A percentile compares a stretch with the other conserved stretches of the same genome.
These are phyloP conservation scores for Leishmania amazonensis DNA, from an alignment of 208 protist species.

Conservation along the genomic window DNA sequence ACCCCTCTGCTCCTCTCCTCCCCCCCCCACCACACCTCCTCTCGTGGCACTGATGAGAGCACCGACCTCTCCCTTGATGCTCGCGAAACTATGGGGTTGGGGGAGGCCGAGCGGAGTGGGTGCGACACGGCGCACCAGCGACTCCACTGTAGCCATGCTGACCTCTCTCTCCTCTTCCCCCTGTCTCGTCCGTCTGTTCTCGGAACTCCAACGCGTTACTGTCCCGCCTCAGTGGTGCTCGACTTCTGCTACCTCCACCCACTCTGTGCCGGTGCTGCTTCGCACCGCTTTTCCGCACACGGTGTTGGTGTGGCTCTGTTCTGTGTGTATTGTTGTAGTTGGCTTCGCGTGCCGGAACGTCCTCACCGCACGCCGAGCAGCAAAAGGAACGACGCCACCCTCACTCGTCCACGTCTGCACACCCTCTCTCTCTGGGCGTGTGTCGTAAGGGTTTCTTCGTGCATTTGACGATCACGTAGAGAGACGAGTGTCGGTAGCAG, in stretches of 20 bases:
- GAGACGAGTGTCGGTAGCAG: neutral
- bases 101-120: neutral
- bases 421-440: no score
- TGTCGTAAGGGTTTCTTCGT: neutral
- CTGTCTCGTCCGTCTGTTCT: neutral
- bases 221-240: neutral
- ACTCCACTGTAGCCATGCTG: neutral
- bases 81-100: neutral
- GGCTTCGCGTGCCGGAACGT: neutral
- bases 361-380: neutral
- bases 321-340: neutral
- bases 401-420: neutral
- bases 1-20: neutral
- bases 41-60: neutral
- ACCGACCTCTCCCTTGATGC: neutral
- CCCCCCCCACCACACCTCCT: no score
- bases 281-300: neutral
- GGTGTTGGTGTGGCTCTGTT: neutral
- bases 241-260: neutral
- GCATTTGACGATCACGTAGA: neutral
- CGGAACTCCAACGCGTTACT: neutral
- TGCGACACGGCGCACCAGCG: neutral
- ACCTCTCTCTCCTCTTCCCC: neutral
- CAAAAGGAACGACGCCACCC: neutral
- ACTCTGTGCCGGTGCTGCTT: neutral